Evolutionary conservation across 805 yeast species (phyloP).

Genomic region (Tetrapisispora fleetii): DNA sequence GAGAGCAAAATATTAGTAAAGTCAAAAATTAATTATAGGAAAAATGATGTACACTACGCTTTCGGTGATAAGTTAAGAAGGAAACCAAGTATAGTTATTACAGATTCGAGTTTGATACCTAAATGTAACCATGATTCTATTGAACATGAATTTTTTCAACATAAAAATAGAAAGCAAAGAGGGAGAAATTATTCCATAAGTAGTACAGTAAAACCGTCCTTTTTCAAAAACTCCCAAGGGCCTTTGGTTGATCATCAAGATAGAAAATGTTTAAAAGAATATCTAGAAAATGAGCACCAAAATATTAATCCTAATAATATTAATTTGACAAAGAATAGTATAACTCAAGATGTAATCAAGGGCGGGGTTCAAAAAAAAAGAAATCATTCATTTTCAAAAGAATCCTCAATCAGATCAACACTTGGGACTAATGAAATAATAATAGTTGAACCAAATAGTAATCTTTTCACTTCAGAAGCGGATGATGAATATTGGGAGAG

Average conservation of each 20-base stretch:
- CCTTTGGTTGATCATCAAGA: not conserved
- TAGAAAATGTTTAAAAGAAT: not conserved
- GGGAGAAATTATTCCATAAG: not conserved
- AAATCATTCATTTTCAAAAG: constrained; percentile 29
- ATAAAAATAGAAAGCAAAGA: not conserved
- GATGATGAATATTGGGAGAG: constrained; percentile 97
- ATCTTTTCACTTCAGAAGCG: constrained; percentile 46
- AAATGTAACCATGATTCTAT: not conserved
- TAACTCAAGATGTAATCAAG: not conserved
- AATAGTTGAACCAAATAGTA: constrained; percentile 24
- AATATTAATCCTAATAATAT: not conserved
- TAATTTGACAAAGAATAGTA: constrained; percentile 7
- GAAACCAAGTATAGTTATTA: constrained; percentile 1
- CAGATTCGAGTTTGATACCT: not conserved
- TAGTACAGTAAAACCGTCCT: not conserved
- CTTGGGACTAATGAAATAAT: constrained; percentile 28
- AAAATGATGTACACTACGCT: constrained; percentile 8
- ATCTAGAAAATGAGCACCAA: not conserved
- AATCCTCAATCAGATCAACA: constrained; percentile 27
- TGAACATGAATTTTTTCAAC: not conserved
- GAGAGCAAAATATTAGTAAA: not conserved
- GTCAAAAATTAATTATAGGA: constrained; percentile 7
- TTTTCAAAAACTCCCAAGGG: not conserved
- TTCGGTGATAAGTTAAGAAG: constrained; percentile 16
- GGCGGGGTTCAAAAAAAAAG: constrained; percentile 13